Evolutionary conservation across 768 basidiomycete genomes (phyloP), one percentile per base, ranked within the genome.

Genomic region (Auricularia sp.): DNA sequence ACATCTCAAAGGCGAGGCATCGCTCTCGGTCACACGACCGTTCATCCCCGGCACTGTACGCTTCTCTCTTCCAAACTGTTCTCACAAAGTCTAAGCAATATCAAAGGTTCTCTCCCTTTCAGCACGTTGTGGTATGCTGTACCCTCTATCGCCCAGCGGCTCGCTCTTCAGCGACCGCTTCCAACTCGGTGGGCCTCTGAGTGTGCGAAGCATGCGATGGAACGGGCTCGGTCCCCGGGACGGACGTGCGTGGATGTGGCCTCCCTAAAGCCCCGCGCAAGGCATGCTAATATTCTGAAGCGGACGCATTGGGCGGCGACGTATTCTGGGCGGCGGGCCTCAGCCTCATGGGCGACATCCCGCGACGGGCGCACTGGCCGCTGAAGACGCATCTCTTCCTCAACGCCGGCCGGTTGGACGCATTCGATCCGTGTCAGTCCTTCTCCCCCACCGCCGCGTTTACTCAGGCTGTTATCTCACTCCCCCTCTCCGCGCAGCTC

Each of bases 141-240:
- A 84, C 71, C 83, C 86, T 59, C 73, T 96, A 6, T 76, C 77
- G 11, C 75, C 67, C n/a, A 33, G 1, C 64, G 78, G 11, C 74
- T 78, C 83, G 6, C 81, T 85, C 29, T 89, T 92, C 70, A 81
- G 86, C 1, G 97, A 99, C 75, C 85, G 94, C 4, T 94, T 94
- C 74, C 94, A 96, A 68, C 81, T 98, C 0, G 97, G 97, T 33
- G 97, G 97, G 0, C 94, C 97, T 0, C 83, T 88, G 6, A 92
- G 86, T 63, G 80, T 98, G 0, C 80, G 97, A 4, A 83, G 85
- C 62, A 95, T 96, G 76, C 81, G 81, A 54, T 78, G 80, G 5
- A 92, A 90, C 70, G 79, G 86, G 3, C 79, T 97, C 77, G 94
- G 94, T 3, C 87, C 89, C 0, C 81, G 80, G 24, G 92, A 94